Percentiles rank a stretch among this genome's conserved stretches.
Conservation (phyloP, 2,329 filamentous ascomycete species). For the Aureobasidium sp. region DNA sequence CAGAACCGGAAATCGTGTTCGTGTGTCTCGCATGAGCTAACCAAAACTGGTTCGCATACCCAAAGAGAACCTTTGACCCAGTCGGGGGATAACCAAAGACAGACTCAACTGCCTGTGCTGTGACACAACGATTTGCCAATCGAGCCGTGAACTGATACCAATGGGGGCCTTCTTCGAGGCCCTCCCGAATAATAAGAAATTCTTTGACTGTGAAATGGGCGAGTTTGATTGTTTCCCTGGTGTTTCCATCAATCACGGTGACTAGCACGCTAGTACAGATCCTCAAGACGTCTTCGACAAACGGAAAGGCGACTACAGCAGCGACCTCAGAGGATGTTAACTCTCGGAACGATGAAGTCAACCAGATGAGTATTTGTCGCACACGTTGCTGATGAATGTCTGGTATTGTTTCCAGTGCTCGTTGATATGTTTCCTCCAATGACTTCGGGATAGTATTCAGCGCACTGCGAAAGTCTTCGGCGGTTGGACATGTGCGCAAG, state of each 20-base stretch:
- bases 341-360: not conserved
- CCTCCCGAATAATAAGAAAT: not conserved
- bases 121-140: too few species aligned
- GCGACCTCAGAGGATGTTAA: not conserved
- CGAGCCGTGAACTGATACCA: not conserved
- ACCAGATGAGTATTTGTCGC: not conserved
- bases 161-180: not conserved
- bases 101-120: too few species aligned
- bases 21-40: too few species aligned
- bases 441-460: not conserved
- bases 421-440: not conserved
- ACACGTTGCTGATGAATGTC: not conserved
- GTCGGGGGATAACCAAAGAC: too few species aligned
- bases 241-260: not conserved
- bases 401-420: not conserved
- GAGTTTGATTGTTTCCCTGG: not conserved
- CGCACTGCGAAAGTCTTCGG: not conserved
- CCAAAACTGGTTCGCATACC: too few species aligned
- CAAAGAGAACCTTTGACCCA: too few species aligned
- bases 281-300: not conserved
- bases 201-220: not conserved
- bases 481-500: not conserved
- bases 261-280: not conserved
- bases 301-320: not conserved
- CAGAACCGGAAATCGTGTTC: too few species aligned